phyloP scores from a whole-genome alignment of 2,329 filamentous ascomycete genomes.

The Colletotrichum brevisporum region DNA sequence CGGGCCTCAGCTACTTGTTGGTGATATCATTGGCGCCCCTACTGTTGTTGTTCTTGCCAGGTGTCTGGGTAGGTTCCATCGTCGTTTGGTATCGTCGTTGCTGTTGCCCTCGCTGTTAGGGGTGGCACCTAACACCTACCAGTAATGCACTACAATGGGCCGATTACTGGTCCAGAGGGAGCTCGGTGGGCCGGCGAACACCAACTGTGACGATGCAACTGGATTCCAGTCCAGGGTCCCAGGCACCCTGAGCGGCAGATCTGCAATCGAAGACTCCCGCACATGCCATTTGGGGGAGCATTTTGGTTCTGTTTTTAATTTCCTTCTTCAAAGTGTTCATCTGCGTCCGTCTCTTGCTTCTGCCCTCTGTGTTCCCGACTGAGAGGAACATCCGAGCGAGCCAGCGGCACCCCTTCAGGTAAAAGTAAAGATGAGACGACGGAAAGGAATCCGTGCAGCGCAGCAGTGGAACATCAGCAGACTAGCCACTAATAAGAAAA shows the following conservation, averaged over 20 bases:
- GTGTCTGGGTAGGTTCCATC: too few species aligned
- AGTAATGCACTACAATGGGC: too few species aligned
- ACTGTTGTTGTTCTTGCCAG: too few species aligned
- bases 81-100: too few species aligned
- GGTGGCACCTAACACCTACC: too few species aligned
- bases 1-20: too few species aligned
- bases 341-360: background rate
- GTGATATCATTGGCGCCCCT: too few species aligned
- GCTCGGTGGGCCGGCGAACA: background rate
- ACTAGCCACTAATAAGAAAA: background rate
- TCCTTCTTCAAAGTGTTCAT: background rate
- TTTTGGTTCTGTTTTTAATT: background rate
- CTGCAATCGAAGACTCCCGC: constrained; percentile 16
- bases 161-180: background rate
- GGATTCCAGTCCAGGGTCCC: constrained; percentile 28
- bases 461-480: constrained; percentile 14
- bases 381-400: constrained; percentile 23
- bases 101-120: too few species aligned
- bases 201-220: background rate
- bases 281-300: background rate
- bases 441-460: constrained; percentile 31
- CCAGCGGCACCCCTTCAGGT: constrained; percentile 17
- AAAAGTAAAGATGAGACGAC: constrained; percentile 37
- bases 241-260: constrained; percentile 33
- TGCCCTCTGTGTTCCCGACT: background rate